A percentile compares a stretch with the other conserved stretches of the same genome.
phyloP scores from a whole-genome alignment of 768 basidiomycete genomes.

The Coprinopsis cinerea region DNA sequence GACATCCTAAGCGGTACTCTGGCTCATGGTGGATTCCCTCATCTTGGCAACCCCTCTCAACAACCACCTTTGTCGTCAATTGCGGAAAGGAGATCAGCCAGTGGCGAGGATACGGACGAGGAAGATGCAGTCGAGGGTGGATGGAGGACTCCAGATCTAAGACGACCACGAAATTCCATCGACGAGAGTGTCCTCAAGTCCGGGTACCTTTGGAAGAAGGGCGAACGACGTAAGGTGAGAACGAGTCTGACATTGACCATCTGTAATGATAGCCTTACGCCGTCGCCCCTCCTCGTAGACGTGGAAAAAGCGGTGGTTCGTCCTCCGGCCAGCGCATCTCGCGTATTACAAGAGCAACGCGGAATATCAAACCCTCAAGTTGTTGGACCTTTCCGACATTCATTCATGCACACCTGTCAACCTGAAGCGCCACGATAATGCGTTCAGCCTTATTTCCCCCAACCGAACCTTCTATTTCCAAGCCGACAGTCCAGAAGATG shows the following conservation, averaged over 20 bases:
- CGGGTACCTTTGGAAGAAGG: slow-evolving; percentile 97
- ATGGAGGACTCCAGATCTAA: slow-evolving; percentile 39
- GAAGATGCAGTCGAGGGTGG: slow-evolving; percentile 55
- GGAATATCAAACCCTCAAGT: slow-evolving; percentile 87
- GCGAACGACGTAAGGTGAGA: slow-evolving; percentile 89
- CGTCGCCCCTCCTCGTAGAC: slow-evolving; percentile 47
- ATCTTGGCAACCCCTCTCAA: slow-evolving; percentile 29
- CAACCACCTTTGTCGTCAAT: slow-evolving; percentile 71
- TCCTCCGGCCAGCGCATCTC: slow-evolving; percentile 83
- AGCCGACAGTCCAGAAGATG: slow-evolving; percentile 65
- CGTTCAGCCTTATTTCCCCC: slow-evolving; percentile 89
- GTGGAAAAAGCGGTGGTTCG: slow-evolving; percentile 99
- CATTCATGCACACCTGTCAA: slow-evolving; percentile 85
- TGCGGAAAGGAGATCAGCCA: slow-evolving; percentile 64
- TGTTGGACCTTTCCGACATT: slow-evolving; percentile 82
- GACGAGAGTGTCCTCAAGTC: slow-evolving; percentile 79
- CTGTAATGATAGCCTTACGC: neutral
- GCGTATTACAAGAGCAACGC: slow-evolving; percentile 96
- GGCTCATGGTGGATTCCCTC: slow-evolving; percentile 25
- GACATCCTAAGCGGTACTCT: slow-evolving; percentile 40
- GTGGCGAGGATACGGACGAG: slow-evolving; percentile 75
- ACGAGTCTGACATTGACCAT: slow-evolving; percentile 2
- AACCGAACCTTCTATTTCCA: slow-evolving; percentile 89
- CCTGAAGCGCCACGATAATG: slow-evolving; percentile 84
- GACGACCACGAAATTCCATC: slow-evolving; percentile 40